phyloP scores from a whole-genome alignment of 1,284 basidiomycete genomes.

The Sparassis latifolia region DNA sequence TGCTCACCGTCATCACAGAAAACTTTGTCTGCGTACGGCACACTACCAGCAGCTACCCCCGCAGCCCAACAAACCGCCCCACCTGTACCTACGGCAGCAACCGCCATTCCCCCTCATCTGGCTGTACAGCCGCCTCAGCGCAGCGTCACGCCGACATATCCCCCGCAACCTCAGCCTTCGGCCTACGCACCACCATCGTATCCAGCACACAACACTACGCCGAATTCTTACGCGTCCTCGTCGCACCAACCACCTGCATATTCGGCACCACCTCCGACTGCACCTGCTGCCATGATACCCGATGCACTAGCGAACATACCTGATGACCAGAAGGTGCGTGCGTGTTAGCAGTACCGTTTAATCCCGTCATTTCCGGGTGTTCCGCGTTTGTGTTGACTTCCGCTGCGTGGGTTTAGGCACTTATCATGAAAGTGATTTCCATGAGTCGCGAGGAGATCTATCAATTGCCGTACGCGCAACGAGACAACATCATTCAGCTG shows the following conservation, averaged over 20 bases:
- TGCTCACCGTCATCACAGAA: constrained; percentile 8
- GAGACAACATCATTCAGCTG: constrained; percentile 61
- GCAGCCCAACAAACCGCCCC: constrained; percentile 14
- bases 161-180: constrained; percentile 20
- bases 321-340: constrained; percentile 61
- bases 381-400: too few species aligned
- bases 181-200: constrained; percentile 5
- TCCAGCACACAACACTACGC: constrained; percentile 11
- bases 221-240: neutral
- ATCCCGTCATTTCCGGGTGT: constrained; percentile 6
- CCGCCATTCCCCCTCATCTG: constrained; percentile 34
- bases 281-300: constrained; percentile 24
- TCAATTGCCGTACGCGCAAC: constrained; percentile 50
- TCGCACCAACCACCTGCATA: too few species aligned
- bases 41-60: constrained; percentile 9
- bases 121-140: constrained; percentile 21
- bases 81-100: constrained; percentile 22
- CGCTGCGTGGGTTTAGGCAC: constrained; percentile 33
- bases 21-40: constrained; percentile 16
- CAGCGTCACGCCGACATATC: constrained; percentile 23
- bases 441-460: constrained; percentile 70
- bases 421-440: constrained; percentile 59
- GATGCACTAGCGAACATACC: constrained; percentile 54
- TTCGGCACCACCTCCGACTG: constrained; percentile 10
- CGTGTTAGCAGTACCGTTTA: constrained; percentile 23